Percentiles rank a stretch among this genome's conserved stretches.
phyloP scores from a whole-genome alignment of 176 grass and related monocot species.

The barley (Hordeum vulgare) region MorexV3_pseudomolecules_assembly NC_058519.1:204590053-204590552 shows the following conservation, averaged over 20 bases:
- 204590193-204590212: too few relatives aligned
- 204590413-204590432: conserved; percentile 65
- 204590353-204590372: conserved; percentile 55
- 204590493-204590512: conserved; percentile 56
- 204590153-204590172: background rate
- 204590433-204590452: conserved; percentile 49
- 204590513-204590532: conserved; percentile 67
- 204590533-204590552: conserved; percentile 78
- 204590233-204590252: too few relatives aligned
- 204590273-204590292: background rate
- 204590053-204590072: background rate
- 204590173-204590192: background rate
- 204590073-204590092: background rate
- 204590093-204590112: background rate
- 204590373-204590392: conserved; percentile 57
- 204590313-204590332: conserved; percentile 18
- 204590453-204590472: conserved; percentile 47
- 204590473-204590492: conserved; percentile 15
- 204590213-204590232: too few relatives aligned
- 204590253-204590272: too few relatives aligned
- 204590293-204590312: background rate
- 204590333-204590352: conserved; percentile 50
- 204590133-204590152: background rate
- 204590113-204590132: background rate
- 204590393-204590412: conserved; percentile 67